A percentile compares a stretch with the other conserved stretches of the same genome.
phyloP scores from a whole-genome alignment of 495 filamentous ascomycete species.

The Aspergillus nidulans region DNA sequence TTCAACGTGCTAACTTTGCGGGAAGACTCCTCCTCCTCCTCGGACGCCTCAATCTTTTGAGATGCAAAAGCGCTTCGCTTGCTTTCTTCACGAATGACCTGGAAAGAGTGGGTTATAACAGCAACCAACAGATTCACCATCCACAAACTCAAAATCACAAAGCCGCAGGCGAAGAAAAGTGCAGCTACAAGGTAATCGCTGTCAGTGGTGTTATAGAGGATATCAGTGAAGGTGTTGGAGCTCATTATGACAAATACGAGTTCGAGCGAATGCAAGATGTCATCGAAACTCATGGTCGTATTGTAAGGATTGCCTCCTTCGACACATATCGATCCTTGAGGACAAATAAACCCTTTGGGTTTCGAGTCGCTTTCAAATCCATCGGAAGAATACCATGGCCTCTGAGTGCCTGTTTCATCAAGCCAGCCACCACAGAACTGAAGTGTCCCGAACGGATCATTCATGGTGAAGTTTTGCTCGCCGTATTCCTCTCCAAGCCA shows the following conservation, averaged over 20 bases:
- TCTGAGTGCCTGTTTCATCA: conserved; percentile 45
- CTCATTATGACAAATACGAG: conserved; percentile 99
- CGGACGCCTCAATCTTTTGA: conserved; percentile 53
- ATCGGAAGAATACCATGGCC: conserved; percentile 58
- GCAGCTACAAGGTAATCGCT: conserved; percentile 86
- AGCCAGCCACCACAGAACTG: conserved; percentile 87
- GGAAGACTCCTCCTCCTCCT: conserved; percentile 29
- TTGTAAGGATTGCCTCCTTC: conserved; percentile 76
- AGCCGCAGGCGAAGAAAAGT: conserved; percentile 77
- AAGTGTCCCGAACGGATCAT: conserved; percentile 49
- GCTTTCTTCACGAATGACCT: conserved; percentile 96
- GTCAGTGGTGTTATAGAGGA: conserved; percentile 88
- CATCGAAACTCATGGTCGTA: conserved; percentile 89
- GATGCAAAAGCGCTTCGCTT: conserved; percentile 87
- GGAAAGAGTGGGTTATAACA: conserved; percentile 97
- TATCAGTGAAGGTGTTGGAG: conserved; percentile 90
- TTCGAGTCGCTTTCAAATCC: conserved; percentile 39
- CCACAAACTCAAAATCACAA: conserved; percentile 95
- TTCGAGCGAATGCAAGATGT: conserved; percentile 85
- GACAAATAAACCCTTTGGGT: conserved; percentile 91
- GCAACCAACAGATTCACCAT: conserved; percentile 94
- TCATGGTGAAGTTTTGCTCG: conserved; percentile 34
- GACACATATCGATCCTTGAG: conserved; percentile 73
- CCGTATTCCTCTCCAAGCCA: conserved; percentile 61
- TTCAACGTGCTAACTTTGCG: conserved; percentile 56